Percentiles rank a stretch among this genome's conserved stretches.
phyloP scores from a whole-genome alignment of 2,329 filamentous ascomycete genomes.

The Aspergillus novoparasiticus region DNA sequence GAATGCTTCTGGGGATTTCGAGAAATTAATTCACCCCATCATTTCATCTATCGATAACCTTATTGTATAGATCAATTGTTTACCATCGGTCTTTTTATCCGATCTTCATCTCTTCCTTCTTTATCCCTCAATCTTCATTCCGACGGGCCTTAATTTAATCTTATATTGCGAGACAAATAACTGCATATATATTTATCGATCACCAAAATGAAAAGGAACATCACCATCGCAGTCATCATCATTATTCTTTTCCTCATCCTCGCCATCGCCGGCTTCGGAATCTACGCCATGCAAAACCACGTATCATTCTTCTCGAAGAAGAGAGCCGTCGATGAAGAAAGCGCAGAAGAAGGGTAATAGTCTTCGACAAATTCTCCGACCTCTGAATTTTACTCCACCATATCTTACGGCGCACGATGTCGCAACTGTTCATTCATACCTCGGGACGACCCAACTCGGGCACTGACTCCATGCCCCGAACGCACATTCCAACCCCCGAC shows the following conservation, averaged over 20 bases:
- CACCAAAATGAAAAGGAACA: constrained; percentile 46
- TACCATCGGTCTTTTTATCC: neutral
- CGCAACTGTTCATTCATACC: neutral
- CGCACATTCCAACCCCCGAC: no score
- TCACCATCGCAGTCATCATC: constrained; percentile 53
- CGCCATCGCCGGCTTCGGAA: constrained; percentile 43
- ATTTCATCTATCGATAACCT: neutral
- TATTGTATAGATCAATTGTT: neutral
- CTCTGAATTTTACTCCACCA: neutral
- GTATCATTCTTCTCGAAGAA: constrained; percentile 33
- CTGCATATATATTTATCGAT: neutral
- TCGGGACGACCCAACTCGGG: neutral
- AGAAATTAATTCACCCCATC: neutral
- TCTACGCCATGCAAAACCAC: constrained; percentile 38
- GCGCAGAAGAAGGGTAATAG: constrained; percentile 23
- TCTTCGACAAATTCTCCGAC: neutral
- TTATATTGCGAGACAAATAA: neutral
- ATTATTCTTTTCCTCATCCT: constrained; percentile 52
- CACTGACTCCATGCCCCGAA: no score
- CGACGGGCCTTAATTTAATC: neutral
- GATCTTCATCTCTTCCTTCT: neutral
- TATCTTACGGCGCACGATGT: neutral
- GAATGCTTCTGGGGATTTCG: constrained; percentile 9
- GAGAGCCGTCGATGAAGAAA: constrained; percentile 36
- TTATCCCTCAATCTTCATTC: neutral